These are phyloP conservation scores for Umbilicaria muhlenbergii DNA, from an alignment of 495 filamentous ascomycete genomes.

Conservation along the genomic window DNA sequence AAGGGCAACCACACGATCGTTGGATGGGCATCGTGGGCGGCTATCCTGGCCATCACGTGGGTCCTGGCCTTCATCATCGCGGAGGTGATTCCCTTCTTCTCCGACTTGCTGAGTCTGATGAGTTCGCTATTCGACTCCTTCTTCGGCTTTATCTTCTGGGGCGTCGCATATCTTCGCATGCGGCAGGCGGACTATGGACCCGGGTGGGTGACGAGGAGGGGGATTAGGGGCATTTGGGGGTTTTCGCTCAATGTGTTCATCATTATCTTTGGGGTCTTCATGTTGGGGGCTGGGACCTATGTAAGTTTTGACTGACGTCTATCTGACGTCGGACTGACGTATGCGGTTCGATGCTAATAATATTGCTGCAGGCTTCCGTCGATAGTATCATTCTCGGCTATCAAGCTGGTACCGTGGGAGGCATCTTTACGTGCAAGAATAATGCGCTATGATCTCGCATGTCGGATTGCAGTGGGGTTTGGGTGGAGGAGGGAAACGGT, in stretches of 20 bases:
- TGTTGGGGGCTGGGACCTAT: conserved; percentile 66
- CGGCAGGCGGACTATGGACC: conserved; percentile 49
- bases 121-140: conserved; percentile 83
- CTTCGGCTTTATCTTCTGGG: conserved; percentile 93
- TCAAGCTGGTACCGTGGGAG: conserved; percentile 32
- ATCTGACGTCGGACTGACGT: background rate
- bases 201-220: conserved; percentile 39
- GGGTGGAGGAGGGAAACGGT: background rate
- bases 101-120: conserved; percentile 68
- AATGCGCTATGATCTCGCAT: conserved; percentile 29
- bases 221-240: conserved; percentile 44
- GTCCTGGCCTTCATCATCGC: conserved; percentile 67
- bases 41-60: conserved; percentile 61
- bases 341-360: background rate
- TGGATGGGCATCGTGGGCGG: conserved; percentile 65
- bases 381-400: conserved; percentile 52
- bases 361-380: conserved; percentile 33
- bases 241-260: conserved; percentile 50
- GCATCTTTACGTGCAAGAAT: conserved; percentile 46
- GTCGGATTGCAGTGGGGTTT: background rate
- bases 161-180: conserved; percentile 76
- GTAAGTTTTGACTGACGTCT: conserved; percentile 28
- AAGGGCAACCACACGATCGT: conserved; percentile 64
- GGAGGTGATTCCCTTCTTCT: conserved; percentile 84
- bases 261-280: conserved; percentile 57